These are phyloP conservation scores for Alternaria sp. DNA, from an alignment of 2,329 filamentous ascomycete species.

Conservation along the genomic window DNA sequence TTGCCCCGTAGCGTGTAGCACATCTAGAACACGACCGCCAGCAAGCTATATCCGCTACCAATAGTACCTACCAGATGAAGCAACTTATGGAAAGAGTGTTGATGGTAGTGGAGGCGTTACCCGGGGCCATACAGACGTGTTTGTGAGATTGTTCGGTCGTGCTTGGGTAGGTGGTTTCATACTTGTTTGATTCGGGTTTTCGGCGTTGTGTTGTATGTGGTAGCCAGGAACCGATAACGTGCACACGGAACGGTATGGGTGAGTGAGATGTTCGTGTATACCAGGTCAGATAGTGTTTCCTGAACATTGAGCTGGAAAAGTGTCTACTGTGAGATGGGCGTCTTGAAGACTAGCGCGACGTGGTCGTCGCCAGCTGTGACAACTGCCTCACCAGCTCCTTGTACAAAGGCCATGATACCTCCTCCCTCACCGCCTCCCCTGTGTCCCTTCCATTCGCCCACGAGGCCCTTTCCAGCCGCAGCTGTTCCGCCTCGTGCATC, in stretches of 20 bases:
- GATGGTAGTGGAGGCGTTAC: conserved; percentile 4
- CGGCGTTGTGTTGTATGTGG: neutral
- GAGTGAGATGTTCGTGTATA: neutral
- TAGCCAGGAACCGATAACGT: neutral
- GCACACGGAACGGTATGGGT: neutral
- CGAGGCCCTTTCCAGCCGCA: conserved; percentile 72
- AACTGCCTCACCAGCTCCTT: conserved; percentile 75
- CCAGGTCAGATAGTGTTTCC: no score
- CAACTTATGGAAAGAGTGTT: conserved; percentile 1
- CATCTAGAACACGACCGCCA: neutral
- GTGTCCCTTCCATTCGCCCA: conserved; percentile 92
- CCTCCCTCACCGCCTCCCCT: conserved; percentile 84
- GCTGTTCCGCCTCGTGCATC: conserved; percentile 76
- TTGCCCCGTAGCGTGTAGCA: neutral
- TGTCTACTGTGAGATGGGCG: conserved; percentile 26
- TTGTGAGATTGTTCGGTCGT: neutral
- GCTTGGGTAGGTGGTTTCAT: no score
- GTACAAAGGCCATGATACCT: conserved; percentile 89
- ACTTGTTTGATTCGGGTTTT: neutral
- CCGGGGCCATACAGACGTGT: conserved; percentile 4
- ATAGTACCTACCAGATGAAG: neutral
- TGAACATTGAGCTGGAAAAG: no score
- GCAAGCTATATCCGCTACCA: neutral
- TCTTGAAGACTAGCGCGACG: conserved; percentile 39
- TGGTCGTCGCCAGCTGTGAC: conserved; percentile 90